These are phyloP conservation scores for Xerocomus spinulosus DNA, from an alignment of 768 basidiomycete species.

Conservation along the genomic window DNA sequence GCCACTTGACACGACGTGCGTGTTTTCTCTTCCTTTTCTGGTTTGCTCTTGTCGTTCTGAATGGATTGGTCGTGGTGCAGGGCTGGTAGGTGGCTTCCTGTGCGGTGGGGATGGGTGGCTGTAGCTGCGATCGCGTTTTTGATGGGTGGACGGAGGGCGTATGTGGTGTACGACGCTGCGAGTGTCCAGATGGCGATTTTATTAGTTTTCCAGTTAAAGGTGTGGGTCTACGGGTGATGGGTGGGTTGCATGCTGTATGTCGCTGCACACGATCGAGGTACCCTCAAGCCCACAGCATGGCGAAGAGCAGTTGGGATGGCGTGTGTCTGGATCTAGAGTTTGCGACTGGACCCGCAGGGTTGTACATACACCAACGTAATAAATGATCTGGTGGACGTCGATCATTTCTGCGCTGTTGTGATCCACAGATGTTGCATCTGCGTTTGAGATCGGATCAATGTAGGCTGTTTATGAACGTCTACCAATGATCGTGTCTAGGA, in stretches of 20 bases:
- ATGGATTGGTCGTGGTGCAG: slow-evolving; percentile 4
- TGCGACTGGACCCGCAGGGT: background rate
- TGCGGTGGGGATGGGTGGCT: slow-evolving; percentile 50
- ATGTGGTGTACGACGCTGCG: slow-evolving; percentile 60
- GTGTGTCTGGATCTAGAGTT: too few relatives aligned
- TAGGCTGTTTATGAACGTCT: background rate
- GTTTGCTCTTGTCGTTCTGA: background rate
- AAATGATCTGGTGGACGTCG: background rate
- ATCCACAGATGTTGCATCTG: background rate
- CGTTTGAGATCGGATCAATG: background rate
- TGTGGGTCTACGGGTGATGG: slow-evolving; percentile 5
- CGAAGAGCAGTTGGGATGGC: too few relatives aligned
- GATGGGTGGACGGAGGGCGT: slow-evolving; percentile 63
- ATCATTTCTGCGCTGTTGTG: background rate
- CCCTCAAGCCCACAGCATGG: too few relatives aligned
- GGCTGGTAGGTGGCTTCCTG: slow-evolving; percentile 16
- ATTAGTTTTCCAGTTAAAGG: slow-evolving; percentile 2
- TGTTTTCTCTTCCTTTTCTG: slow-evolving; percentile 6
- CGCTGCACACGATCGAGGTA: too few relatives aligned
- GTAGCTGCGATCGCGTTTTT: slow-evolving; percentile 55
- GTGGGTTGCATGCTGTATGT: background rate
- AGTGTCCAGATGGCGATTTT: slow-evolving; percentile 33
- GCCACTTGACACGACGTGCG: slow-evolving; percentile 40
- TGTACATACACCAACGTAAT: background rate
- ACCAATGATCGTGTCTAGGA: too few relatives aligned